phyloP scores from a whole-genome alignment of 495 filamentous ascomycete genomes.

The Hypoxylon lienhwacheense region DNA sequence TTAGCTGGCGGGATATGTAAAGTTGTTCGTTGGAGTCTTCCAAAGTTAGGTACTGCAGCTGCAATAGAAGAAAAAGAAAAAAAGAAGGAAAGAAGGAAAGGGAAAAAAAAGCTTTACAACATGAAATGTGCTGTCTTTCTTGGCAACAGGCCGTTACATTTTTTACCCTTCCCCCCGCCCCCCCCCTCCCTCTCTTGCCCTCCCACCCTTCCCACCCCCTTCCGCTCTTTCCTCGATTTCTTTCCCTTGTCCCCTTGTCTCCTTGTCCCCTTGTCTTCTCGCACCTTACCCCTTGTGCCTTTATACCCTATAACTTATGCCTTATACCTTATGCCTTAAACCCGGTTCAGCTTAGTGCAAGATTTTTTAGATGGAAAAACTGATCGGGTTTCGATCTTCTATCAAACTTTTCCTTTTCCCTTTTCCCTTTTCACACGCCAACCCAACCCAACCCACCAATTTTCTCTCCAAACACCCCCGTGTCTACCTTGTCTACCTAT shows the following conservation, averaged over 20 bases:
- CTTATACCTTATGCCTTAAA: no score
- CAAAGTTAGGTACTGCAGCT: no score
- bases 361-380: no score
- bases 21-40: no score
- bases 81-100: background rate
- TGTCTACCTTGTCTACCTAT: slow-evolving; percentile 12
- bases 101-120: no score
- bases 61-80: background rate
- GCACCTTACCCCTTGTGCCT: no score
- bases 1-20: slow-evolving; percentile 1
- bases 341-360: slow-evolving; percentile 35
- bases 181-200: slow-evolving; percentile 8
- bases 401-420: background rate
- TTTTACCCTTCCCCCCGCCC: slow-evolving; percentile 1
- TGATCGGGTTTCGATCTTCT: no score
- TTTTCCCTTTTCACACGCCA: slow-evolving; percentile 1
- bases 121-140: slow-evolving; percentile 29
- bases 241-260: no score
- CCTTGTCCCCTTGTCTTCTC: no score
- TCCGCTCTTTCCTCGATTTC: slow-evolving; percentile 15
- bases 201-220: background rate
- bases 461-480: slow-evolving; percentile 38
- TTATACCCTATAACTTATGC: no score
- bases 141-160: slow-evolving; percentile 18
- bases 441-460: slow-evolving; percentile 7